Evolutionary conservation across 192 early-diverging fungal species (phyloP).

Genomic region (Phycomyces blakesleeanus): DNA sequence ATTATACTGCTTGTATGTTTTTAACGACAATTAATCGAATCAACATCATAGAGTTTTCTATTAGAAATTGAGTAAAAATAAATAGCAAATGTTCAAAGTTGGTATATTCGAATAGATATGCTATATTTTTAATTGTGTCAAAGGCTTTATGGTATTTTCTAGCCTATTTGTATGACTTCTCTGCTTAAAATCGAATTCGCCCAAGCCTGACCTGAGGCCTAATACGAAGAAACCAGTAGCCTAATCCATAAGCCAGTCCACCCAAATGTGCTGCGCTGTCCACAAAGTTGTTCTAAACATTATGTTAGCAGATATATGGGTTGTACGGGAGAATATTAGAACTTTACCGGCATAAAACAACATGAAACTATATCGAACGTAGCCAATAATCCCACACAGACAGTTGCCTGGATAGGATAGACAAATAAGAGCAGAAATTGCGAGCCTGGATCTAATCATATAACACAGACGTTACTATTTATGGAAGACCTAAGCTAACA

Average conservation of each 20-base stretch:
- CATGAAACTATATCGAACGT: conserved; percentile 48
- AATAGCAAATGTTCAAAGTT: no score
- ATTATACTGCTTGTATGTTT: no score
- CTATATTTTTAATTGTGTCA: no score
- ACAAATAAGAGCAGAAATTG: conserved; percentile 48
- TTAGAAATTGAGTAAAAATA: no score
- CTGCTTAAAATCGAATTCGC: conserved; percentile 20
- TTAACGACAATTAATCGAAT: no score
- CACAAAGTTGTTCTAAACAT: conserved; percentile 35
- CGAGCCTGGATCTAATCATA: conserved; percentile 36
- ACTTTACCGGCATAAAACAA: neutral
- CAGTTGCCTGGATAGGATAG: conserved; percentile 48
- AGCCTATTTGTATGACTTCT: no score
- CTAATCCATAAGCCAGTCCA: conserved; percentile 40
- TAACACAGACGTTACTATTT: neutral
- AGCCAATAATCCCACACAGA: conserved; percentile 43
- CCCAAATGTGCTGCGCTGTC: conserved; percentile 50
- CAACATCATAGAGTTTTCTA: no score
- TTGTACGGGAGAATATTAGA: neutral
- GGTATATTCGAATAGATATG: no score
- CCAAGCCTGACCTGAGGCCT: conserved; percentile 33
- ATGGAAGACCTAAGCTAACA: neutral
- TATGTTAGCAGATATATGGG: neutral
- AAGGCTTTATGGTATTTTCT: no score
- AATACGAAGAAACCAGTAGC: conserved; percentile 39